A percentile compares a stretch with the other conserved stretches of the same genome.
phyloP scores from a whole-genome alignment of 805 yeast genomes.

The Wickerhamomyces xylosicus region DNA sequence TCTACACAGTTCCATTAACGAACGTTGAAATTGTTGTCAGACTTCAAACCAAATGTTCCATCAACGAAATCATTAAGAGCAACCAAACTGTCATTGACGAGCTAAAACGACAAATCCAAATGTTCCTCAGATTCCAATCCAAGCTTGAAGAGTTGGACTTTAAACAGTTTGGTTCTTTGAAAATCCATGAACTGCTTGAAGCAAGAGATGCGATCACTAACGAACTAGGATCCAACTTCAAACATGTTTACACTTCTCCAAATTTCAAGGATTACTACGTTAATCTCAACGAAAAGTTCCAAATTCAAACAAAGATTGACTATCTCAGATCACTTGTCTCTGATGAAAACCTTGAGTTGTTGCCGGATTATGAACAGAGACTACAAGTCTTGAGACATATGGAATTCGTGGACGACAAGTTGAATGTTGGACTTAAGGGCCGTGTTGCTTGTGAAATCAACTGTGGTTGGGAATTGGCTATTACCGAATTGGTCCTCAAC shows the following conservation, averaged over 20 bases:
- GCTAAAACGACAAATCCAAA: constrained; percentile 25
- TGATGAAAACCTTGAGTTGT: constrained; percentile 78
- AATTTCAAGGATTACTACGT: constrained; percentile 34
- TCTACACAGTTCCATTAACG: constrained; percentile 28
- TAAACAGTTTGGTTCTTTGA: constrained; percentile 23
- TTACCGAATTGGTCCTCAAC: constrained; percentile 84
- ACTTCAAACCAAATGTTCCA: constrained; percentile 14
- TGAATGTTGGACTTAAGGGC: constrained; percentile 80
- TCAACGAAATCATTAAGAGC: constrained; percentile 6
- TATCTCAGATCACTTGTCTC: constrained; percentile 54
- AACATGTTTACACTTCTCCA: constrained; percentile 25
- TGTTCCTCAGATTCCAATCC: constrained; percentile 27
- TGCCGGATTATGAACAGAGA: constrained; percentile 92
- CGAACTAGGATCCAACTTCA: constrained; percentile 18
- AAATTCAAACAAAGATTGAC: constrained; percentile 39
- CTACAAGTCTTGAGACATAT: constrained; percentile 65
- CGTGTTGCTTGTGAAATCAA: constrained; percentile 89
- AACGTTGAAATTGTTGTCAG: constrained; percentile 34
- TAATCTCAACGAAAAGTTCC: constrained; percentile 34
- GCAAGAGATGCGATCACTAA: constrained; percentile 26
- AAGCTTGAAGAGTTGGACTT: constrained; percentile 36
- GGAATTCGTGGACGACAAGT: constrained; percentile 67
- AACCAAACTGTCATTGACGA: constrained; percentile 23
- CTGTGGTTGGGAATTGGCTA: constrained; percentile 81
- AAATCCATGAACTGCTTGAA: constrained; percentile 25